phyloP scores from a whole-genome alignment of 148 eudicot genomes.

The Chenopodium quinoa region DNA sequence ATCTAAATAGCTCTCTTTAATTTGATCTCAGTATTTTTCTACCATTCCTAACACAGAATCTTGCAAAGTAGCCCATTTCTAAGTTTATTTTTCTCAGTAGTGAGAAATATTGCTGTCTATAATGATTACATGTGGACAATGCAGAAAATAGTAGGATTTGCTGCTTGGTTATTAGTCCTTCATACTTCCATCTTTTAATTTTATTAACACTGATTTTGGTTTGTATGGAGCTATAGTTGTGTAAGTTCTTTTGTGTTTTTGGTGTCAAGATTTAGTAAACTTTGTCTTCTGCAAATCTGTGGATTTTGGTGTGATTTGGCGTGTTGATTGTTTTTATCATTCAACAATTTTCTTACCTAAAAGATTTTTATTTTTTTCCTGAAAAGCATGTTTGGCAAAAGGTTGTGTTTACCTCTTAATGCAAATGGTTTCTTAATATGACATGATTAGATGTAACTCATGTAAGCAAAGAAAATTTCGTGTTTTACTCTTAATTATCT shows the following conservation, averaged over 20 bases:
- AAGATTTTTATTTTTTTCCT: too few relatives aligned
- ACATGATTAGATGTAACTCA: too few relatives aligned
- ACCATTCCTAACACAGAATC: background rate
- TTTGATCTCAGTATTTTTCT: too few relatives aligned
- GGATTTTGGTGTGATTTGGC: too few relatives aligned
- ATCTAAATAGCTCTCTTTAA: too few relatives aligned
- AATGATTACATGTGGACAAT: background rate
- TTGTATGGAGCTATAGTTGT: background rate
- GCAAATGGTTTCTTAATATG: too few relatives aligned
- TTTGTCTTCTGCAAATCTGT: background rate
- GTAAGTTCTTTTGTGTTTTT: background rate
- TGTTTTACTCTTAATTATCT: constrained; percentile 6
- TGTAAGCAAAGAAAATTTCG: too few relatives aligned
- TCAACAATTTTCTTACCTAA: background rate
- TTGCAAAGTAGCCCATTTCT: background rate
- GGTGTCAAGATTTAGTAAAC: background rate
- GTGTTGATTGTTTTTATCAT: too few relatives aligned
- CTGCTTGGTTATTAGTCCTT: background rate
- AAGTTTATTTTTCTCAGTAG: too few relatives aligned
- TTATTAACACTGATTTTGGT: background rate
- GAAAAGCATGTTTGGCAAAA: background rate
- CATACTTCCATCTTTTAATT: background rate
- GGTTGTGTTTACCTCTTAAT: background rate
- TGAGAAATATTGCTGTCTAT: background rate
- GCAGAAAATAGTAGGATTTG: background rate